phyloP scores from a whole-genome alignment of 306 rosid species.

The Crotalaria pallida region DNA sequence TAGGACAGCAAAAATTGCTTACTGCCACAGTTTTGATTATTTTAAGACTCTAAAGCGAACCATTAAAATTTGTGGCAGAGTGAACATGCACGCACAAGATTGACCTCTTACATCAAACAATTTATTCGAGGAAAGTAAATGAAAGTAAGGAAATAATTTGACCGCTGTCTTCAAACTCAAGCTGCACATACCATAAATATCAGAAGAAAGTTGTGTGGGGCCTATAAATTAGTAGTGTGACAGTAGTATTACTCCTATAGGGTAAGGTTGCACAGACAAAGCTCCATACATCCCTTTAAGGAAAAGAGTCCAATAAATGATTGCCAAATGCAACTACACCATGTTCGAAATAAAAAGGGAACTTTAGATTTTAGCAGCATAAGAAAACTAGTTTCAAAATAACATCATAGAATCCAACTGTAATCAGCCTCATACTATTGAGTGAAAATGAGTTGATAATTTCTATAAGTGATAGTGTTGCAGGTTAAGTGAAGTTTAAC shows the following conservation, averaged over 20 bases:
- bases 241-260: not conserved
- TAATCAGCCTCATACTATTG: not conserved
- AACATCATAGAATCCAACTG: not conserved
- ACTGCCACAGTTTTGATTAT: not conserved
- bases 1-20: not conserved
- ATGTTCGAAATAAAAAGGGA: not conserved
- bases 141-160: not conserved
- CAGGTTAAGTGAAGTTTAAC: not conserved
- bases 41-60: not conserved
- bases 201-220: not conserved
- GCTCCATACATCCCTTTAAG: not conserved
- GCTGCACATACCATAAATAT: not conserved
- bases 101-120: conserved; percentile 2
- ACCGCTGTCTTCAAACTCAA: not conserved
- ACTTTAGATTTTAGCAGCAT: not conserved
- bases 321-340: not conserved
- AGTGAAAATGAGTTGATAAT: not conserved
- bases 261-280: not conserved
- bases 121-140: not conserved
- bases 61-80: not conserved
- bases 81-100: not conserved
- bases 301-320: not conserved
- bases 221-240: not conserved
- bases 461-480: conserved; percentile 1
- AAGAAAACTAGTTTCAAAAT: not conserved